phyloP scores from a whole-genome alignment of 2,329 filamentous ascomycete genomes.

The Diaporthe sp. region DNA sequence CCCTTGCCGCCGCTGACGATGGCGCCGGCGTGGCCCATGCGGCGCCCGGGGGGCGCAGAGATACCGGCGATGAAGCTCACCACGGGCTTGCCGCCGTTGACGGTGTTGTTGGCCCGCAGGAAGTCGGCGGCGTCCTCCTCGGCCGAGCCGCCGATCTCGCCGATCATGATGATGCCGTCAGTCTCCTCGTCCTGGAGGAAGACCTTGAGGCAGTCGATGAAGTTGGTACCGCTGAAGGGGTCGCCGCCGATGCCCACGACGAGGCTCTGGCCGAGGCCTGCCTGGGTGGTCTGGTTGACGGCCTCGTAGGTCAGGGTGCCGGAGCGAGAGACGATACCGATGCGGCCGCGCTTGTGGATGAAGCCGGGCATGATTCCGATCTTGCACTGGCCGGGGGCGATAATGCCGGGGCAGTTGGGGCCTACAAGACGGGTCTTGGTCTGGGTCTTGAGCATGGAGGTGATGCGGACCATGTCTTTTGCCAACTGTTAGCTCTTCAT shows the following conservation, averaged over 20 bases:
- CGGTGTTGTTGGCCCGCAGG: conserved; percentile 90
- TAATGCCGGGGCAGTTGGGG: conserved; percentile 98
- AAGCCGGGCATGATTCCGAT: conserved; percentile 99
- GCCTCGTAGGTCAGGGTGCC: conserved; percentile 99
- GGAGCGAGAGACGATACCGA: conserved; percentile 98
- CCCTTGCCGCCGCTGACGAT: conserved; percentile 98
- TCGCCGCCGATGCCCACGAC: conserved; percentile 99
- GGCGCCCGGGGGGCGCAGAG: conserved; percentile 92
- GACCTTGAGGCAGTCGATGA: conserved; percentile 98
- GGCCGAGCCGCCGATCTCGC: conserved; percentile 96
- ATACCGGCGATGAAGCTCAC: conserved; percentile 99
- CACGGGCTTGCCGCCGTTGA: conserved; percentile 89
- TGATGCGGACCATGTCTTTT: conserved; percentile 98
- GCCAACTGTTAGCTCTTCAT: conserved; percentile 38
- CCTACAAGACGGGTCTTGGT: conserved; percentile 96
- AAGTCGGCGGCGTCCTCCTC: conserved; percentile 99
- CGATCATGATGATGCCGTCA: conserved; percentile 99
- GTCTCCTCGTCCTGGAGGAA: conserved; percentile 97
- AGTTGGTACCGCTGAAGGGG: conserved; percentile 99
- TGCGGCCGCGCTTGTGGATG: conserved; percentile 99
- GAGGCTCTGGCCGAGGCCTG: conserved; percentile 96
- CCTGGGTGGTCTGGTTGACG: conserved; percentile 98
- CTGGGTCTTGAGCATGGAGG: conserved; percentile 97
- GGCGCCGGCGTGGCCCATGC: conserved; percentile 99
- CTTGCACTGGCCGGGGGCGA: conserved; percentile 96